phyloP scores from a whole-genome alignment of 139 green algal genomes.

The Prasinococcaceae sp. region DNA sequence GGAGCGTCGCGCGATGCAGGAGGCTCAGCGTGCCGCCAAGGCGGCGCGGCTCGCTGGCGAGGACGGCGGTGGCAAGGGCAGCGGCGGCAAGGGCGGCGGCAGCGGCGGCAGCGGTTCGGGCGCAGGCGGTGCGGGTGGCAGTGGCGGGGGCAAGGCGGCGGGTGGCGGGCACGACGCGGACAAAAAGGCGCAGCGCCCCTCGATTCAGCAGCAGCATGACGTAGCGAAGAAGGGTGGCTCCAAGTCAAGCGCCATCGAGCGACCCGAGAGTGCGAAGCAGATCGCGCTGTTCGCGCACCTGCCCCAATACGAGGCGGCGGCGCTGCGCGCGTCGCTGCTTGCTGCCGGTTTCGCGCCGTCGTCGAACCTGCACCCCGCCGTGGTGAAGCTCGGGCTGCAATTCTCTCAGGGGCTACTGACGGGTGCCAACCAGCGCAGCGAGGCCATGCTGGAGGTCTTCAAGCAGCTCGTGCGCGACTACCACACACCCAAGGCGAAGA shows the following conservation, averaged over 20 bases:
- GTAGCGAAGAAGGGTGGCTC: not conserved
- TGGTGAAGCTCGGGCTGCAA: constrained; percentile 58
- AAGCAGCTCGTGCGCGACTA: constrained; percentile 54
- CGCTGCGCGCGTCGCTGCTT: constrained; percentile 10
- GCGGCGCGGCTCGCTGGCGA: too few species aligned
- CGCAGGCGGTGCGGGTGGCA: constrained; percentile 9
- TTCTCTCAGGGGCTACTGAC: constrained; percentile 55
- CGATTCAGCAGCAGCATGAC: constrained; percentile 7
- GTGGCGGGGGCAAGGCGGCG: constrained; percentile 1
- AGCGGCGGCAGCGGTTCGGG: not conserved
- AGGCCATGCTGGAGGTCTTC: constrained; percentile 63
- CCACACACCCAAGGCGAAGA: constrained; percentile 35
- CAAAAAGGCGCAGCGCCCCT: not conserved
- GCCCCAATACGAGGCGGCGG: constrained; percentile 34
- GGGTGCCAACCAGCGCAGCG: constrained; percentile 55
- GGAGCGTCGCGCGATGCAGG: constrained; percentile 64
- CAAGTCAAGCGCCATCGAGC: not conserved
- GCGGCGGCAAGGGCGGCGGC: not conserved
- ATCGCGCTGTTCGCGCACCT: constrained; percentile 64
- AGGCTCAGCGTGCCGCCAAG: constrained; percentile 64
- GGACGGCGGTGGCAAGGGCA: too few species aligned
- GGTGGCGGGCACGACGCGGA: not conserved
- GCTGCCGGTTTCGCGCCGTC: too few species aligned
- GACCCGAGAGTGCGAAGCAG: too few species aligned
- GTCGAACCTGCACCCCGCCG: constrained; percentile 52